Evolutionary conservation across 345 rosid species (phyloP), one percentile per base, ranked within the genome.

Genomic region (Bruguiera gymnorhiza): DNA sequence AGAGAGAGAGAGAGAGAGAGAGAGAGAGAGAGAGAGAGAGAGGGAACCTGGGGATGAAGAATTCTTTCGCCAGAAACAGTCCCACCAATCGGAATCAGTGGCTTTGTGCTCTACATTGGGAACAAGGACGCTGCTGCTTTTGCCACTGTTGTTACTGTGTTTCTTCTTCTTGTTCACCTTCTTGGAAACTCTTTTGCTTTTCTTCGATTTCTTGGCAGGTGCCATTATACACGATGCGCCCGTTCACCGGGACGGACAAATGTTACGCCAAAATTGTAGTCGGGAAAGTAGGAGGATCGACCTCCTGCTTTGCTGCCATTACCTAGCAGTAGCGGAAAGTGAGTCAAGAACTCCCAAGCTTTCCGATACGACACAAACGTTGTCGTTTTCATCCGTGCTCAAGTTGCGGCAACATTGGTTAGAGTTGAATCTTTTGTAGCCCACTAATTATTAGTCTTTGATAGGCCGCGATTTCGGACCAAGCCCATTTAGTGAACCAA

Each of bases 41-140:
- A 23, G 36, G 31, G 70, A 80, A 86, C 86, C 96, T 88, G 89
- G 69, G 70, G 73, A 63, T 18, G 90, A 83, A 75, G 92, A 86
- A 77, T 91, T 90, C 75, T 83, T 87, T 70, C 57, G 83, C 89
- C 86, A 87, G 92, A 93, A 93, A 77, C 78, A 72, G 43, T 81
- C 87, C 98, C 98, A 93, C 98, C 98, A 93, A 68, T 90, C 97
- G 65, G 96, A 86, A 61, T 93, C 97, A 46, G 70, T 69, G 66
- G 91, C 83, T 29, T 81, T 86, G 57, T 93, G 96, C 39, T 87
- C 98, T 39, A 83, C 50, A 43, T 43, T 50, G 8, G 97, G 89
- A 67, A 70, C 87, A 0, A 63, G 68, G 64, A 72, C 74, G 29
- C 62, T 76, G 77, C 67, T 79, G 71, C 70, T 75, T 79, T 59